Percentiles rank a stretch among this genome's conserved stretches.
phyloP scores from a whole-genome alignment of 73 alveolate species.

The Durusdinium trenchii region DNA sequence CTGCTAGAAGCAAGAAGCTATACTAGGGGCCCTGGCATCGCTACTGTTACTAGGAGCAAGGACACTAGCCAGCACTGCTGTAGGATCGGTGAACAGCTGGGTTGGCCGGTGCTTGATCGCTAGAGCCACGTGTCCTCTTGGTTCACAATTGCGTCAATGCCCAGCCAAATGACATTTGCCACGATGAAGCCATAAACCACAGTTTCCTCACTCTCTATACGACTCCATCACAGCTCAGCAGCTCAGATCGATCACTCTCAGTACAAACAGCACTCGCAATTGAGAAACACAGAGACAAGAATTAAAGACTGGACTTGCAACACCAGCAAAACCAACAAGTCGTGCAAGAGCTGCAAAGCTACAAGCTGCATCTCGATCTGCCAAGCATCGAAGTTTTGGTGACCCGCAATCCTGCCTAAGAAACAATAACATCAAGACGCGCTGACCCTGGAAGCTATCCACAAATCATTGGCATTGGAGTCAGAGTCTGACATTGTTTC shows the following conservation, averaged over 20 bases:
- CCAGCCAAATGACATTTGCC: constrained; percentile 79
- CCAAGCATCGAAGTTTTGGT: constrained; percentile 20
- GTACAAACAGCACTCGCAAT: no score
- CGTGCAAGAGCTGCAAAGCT: background rate
- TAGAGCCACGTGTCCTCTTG: background rate
- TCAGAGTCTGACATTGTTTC: no score
- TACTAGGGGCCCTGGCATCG: background rate
- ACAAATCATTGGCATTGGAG: no score
- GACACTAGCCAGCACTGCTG: no score
- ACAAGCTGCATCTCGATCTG: background rate
- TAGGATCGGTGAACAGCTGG: background rate
- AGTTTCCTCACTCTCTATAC: constrained; percentile 10
- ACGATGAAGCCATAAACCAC: constrained; percentile 80
- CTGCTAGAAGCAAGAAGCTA: background rate
- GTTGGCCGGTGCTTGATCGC: no score
- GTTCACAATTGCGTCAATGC: constrained; percentile 81
- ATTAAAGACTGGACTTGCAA: background rate
- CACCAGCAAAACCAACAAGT: background rate
- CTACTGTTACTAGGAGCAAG: no score
- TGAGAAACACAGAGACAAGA: background rate
- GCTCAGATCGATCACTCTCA: no score
- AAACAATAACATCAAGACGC: background rate
- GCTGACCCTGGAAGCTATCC: no score
- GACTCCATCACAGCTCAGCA: background rate
- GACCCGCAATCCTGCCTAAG: constrained; percentile 70